Evolutionary conservation across 805 yeast genomes (phyloP), one percentile per base, ranked within the genome.

Genomic region (Candida ponderosae): DNA sequence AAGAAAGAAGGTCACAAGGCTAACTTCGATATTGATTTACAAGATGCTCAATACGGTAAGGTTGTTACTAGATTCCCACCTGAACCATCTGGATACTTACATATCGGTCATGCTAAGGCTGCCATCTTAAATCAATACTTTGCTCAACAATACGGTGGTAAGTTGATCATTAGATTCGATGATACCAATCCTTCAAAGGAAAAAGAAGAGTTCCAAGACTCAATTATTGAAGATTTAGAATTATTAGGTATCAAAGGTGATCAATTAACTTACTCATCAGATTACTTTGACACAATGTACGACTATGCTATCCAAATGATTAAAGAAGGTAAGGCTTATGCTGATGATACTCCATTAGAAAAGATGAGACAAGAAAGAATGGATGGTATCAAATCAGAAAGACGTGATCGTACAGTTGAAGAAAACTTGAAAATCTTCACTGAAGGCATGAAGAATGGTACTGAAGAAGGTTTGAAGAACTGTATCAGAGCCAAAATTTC

Each of bases 31-130:
- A 93, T 93, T 54, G 93, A 86, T 54, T 76, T 93, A 48, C 84
- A 83, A 41, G 94, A 79, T 59, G 99, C 99, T 41, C 79, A 74
- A 54, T 79, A 82, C 40, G 99, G 99, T 47, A 70, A 89, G 64
- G 99, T 93, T 40, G 97, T 94, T 38, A 94, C 98, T 38, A 83
- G 99, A 68, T 93, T 93, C 79, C 98, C 96, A 36, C 99, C 99
- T 47, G 99, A 93, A 70, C 99, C 99, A 42, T 85, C 95, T 66
- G 99, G 99, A 67, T 93, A 89, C 65, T 74, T 93, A 65, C 99
- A 93, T 66, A 93, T 93, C 65, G 99, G 99, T 50, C 99, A 93
- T 60, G 98, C 96, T 43, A 93, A 93, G 66, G 98, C 98, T 44
- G 99, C 99, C 38, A 72, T 93, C 41, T 74, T 93, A 59, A 93